Percentiles rank a stretch among this genome's conserved stretches.
phyloP scores from a whole-genome alignment of 2,329 filamentous ascomycete genomes.

The Pseudogymnoascus sp. region DNA sequence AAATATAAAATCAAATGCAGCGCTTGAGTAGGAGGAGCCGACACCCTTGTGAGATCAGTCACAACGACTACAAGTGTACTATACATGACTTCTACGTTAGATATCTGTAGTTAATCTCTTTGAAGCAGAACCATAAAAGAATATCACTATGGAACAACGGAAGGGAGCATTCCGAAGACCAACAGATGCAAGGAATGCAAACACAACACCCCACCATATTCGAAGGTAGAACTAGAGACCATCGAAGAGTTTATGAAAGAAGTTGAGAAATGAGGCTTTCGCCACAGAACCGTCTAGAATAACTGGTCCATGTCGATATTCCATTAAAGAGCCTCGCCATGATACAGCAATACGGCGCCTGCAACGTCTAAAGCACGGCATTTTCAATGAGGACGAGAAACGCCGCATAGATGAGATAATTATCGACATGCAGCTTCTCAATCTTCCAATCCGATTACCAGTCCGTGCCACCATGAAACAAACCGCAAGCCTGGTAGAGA shows the following conservation, averaged over 20 bases:
- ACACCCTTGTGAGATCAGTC: background rate
- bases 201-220: constrained; percentile 5
- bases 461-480: background rate
- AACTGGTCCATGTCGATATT: background rate
- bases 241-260: constrained; percentile 10
- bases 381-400: background rate
- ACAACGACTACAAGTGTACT: background rate
- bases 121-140: background rate
- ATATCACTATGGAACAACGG: background rate
- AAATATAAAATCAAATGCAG: background rate
- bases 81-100: background rate
- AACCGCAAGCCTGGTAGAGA: background rate
- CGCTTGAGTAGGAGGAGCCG: background rate
- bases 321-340: background rate
- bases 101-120: background rate
- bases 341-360: background rate
- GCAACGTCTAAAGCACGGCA: background rate
- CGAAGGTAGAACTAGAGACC: background rate
- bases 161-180: background rate
- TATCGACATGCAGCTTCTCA: background rate
- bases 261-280: constrained; percentile 11
- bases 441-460: background rate
- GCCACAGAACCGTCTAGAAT: constrained; percentile 12
- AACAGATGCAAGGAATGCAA: constrained; percentile 1
- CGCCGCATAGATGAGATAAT: background rate